phyloP scores from a whole-genome alignment of 192 early-diverging fungal species.

The Backusella parvicylindrica region DNA sequence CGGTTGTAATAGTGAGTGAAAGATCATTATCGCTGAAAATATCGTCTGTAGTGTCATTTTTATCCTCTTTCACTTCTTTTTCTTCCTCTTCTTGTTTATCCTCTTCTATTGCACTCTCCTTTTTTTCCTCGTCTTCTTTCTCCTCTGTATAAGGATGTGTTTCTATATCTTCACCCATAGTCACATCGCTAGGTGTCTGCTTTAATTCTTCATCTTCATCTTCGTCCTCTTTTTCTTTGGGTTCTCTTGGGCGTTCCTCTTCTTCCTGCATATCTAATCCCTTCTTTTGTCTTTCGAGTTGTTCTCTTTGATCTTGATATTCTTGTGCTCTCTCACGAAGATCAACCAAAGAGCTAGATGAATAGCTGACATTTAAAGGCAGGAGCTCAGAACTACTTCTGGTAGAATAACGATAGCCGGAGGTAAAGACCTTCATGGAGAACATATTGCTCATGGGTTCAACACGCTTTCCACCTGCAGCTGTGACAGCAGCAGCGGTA shows the following conservation, averaged over 20 bases:
- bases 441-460: constrained; percentile 32
- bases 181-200: not conserved
- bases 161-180: not conserved
- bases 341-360: not conserved
- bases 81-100: not conserved
- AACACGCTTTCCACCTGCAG: constrained; percentile 24
- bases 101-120: constrained; percentile 21
- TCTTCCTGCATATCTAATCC: not conserved
- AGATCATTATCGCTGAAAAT: not conserved
- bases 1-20: not conserved
- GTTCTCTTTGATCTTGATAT: not conserved
- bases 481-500: constrained; percentile 32
- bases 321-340: constrained; percentile 5
- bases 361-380: not conserved
- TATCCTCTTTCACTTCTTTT: not conserved
- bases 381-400: not conserved
- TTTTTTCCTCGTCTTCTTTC: not conserved
- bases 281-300: not conserved
- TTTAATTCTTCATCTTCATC: constrained; percentile 7
- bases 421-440: constrained; percentile 22
- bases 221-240: not conserved
- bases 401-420: not conserved
- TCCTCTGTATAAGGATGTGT: not conserved
- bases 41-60: not conserved
- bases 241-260: not conserved